Evolutionary conservation across 768 basidiomycete species (phyloP).

Genomic region (Boletus subcaerulescens): DNA sequence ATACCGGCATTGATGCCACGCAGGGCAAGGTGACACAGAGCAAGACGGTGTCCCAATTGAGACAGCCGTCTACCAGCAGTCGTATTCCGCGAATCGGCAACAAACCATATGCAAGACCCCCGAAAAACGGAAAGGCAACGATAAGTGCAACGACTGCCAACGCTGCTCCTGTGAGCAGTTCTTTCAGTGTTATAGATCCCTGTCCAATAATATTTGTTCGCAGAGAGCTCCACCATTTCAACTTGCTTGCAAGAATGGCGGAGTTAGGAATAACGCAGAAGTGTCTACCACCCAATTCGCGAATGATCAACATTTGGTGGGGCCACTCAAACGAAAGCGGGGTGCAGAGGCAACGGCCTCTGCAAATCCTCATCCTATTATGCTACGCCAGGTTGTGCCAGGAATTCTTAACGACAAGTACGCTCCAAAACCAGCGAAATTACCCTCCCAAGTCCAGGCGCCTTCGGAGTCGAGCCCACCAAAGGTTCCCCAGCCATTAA

Average conservation of each 20-base stretch:
- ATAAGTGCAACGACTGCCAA: slow-evolving; percentile 4
- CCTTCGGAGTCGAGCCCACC: slow-evolving; percentile 16
- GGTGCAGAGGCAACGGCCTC: slow-evolving; percentile 14
- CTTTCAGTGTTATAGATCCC: background rate
- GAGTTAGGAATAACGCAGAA: slow-evolving; percentile 9
- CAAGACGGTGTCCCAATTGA: slow-evolving; percentile 44
- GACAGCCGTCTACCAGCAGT: slow-evolving; percentile 46
- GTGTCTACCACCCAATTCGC: slow-evolving; percentile 3
- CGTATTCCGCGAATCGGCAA: slow-evolving; percentile 58
- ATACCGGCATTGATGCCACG: slow-evolving; percentile 12
- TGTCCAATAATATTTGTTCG: background rate
- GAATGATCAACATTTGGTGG: slow-evolving; percentile 6
- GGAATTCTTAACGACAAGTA: slow-evolving; percentile 32
- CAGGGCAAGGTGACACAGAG: slow-evolving; percentile 19
- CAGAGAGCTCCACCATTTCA: slow-evolving; percentile 13
- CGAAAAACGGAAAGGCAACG: slow-evolving; percentile 6
- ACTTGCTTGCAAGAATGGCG: slow-evolving; percentile 8
- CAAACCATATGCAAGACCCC: slow-evolving; percentile 56
- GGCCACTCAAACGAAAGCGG: slow-evolving; percentile 34
- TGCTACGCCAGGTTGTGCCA: slow-evolving; percentile 37
- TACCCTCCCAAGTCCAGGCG: slow-evolving; percentile 7
- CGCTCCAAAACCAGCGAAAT: slow-evolving; percentile 22
- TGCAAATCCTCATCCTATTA: slow-evolving; percentile 26
- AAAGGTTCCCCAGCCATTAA: slow-evolving; percentile 29
- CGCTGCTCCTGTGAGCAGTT: slow-evolving; percentile 16